Conservation (phyloP, 768 basidiomycete genomes). For the Kockovaella imperatae region DNA sequence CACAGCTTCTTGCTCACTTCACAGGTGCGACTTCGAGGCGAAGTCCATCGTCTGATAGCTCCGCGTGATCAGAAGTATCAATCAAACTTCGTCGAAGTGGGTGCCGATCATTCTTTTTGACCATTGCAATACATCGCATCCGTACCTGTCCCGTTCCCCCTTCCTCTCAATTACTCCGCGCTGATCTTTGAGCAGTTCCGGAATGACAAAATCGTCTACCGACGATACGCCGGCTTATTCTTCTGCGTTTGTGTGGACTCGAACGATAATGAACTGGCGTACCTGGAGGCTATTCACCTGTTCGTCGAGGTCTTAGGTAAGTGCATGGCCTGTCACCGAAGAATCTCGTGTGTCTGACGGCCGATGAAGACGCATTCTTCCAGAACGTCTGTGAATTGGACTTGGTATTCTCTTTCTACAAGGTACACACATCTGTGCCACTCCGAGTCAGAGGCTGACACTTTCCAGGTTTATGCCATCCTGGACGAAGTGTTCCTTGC, state of each 20-base stretch:
- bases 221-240: constrained; percentile 94
- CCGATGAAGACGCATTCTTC: constrained; percentile 86
- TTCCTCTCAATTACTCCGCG: neutral
- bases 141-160: constrained; percentile 5
- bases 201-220: constrained; percentile 94
- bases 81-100: constrained; percentile 96
- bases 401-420: constrained; percentile 98
- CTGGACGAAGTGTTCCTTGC: constrained; percentile 97
- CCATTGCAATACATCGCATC: neutral
- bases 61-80: constrained; percentile 98
- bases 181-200: constrained; percentile 60
- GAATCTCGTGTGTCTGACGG: no score
- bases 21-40: constrained; percentile 85
- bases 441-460: constrained; percentile 2
- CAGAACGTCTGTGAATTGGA: constrained; percentile 98
- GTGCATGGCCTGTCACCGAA: constrained; percentile 28
- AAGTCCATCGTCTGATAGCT: constrained; percentile 91
- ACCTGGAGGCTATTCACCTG: constrained; percentile 93
- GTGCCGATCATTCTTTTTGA: constrained; percentile 21
- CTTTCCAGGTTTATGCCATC: constrained; percentile 81
- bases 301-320: constrained; percentile 94
- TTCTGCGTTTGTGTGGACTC: constrained; percentile 97
- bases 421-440: constrained; percentile 50
- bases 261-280: constrained; percentile 96
- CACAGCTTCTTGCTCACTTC: neutral